Conservation (phyloP, 2,329 filamentous ascomycete genomes). For the Ceratocystis variospora region DNA sequence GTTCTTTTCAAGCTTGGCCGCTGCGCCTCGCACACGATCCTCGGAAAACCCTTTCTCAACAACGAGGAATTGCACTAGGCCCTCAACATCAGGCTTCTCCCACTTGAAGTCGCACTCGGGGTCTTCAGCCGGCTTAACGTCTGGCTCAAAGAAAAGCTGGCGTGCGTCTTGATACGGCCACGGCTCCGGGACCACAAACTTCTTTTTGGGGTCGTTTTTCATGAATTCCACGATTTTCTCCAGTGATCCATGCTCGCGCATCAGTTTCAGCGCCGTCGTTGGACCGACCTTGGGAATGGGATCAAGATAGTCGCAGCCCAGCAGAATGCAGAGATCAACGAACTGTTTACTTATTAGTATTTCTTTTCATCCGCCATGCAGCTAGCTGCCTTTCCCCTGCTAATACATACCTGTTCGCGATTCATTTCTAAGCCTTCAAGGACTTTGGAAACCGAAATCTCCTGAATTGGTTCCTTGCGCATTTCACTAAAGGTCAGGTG, state of each 20-base stretch:
- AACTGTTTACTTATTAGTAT: slow-evolving; percentile 43
- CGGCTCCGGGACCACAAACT: slow-evolving; percentile 81
- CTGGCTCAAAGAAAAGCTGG: slow-evolving; percentile 79
- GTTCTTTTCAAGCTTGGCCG: slow-evolving; percentile 71
- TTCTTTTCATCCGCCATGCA: neutral
- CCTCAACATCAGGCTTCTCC: slow-evolving; percentile 84
- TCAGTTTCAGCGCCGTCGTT: slow-evolving; percentile 80
- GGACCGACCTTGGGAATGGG: slow-evolving; percentile 91
- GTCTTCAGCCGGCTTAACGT: slow-evolving; percentile 71
- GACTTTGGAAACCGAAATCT: slow-evolving; percentile 78
- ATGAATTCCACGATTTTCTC: slow-evolving; percentile 77
- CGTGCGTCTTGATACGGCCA: slow-evolving; percentile 93
- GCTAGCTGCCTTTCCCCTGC: neutral
- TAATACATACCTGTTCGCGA: slow-evolving; percentile 51
- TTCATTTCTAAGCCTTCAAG: slow-evolving; percentile 83
- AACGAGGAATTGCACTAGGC: slow-evolving; percentile 77
- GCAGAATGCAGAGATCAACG: slow-evolving; percentile 91
- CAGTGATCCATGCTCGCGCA: slow-evolving; percentile 77
- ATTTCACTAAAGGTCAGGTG: slow-evolving; percentile 96
- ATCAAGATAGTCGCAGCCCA: slow-evolving; percentile 95
- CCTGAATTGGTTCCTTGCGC: slow-evolving; percentile 92
- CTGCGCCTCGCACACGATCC: slow-evolving; percentile 72
- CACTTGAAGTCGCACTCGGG: slow-evolving; percentile 94
- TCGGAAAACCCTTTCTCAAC: slow-evolving; percentile 95
- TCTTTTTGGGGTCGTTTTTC: slow-evolving; percentile 60